These are phyloP conservation scores for Globisporangium perplexum DNA, from an alignment of 352 stramenopile genomes.

Conservation along the genomic window DNA sequence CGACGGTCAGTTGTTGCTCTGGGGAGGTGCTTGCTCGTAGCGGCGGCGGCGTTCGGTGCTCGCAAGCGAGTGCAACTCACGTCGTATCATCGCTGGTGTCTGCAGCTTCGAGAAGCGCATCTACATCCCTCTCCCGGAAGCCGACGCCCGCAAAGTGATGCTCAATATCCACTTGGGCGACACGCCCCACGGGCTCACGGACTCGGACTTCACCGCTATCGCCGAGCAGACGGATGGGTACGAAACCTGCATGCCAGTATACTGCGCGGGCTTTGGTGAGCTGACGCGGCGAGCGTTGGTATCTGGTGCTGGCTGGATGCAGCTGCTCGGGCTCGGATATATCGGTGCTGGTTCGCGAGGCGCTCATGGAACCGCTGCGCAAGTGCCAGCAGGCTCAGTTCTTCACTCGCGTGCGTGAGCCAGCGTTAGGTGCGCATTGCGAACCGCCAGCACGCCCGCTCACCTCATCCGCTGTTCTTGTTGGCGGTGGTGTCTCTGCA, in stretches of 20 bases:
- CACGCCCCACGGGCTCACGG: slow-evolving; percentile 91
- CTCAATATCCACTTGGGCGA: slow-evolving; percentile 97
- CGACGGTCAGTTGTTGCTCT: slow-evolving; percentile 71
- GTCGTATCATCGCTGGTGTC: neutral
- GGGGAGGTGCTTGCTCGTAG: too few relatives aligned
- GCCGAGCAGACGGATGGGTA: slow-evolving; percentile 92
- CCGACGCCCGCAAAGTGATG: slow-evolving; percentile 91
- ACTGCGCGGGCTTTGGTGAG: neutral
- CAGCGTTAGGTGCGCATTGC: neutral
- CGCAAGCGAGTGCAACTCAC: neutral
- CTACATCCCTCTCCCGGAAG: slow-evolving; percentile 97
- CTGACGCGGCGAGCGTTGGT: neutral
- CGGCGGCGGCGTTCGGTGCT: neutral
- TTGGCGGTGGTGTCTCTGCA: slow-evolving; percentile 12
- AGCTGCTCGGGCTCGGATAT: slow-evolving; percentile 96
- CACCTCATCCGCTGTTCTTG: neutral
- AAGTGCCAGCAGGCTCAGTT: slow-evolving; percentile 97
- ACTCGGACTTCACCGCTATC: slow-evolving; percentile 93
- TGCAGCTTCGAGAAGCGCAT: slow-evolving; percentile 97
- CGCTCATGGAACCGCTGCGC: slow-evolving; percentile 95
- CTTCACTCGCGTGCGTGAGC: slow-evolving; percentile 55
- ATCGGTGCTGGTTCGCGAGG: slow-evolving; percentile 94
- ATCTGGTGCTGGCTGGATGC: neutral
- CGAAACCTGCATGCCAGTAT: too few relatives aligned
- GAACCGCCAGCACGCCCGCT: neutral